Percentiles rank a stretch among this genome's conserved stretches.
These are phyloP conservation scores for Pseudopyricularia javanii DNA, from an alignment of 2,329 filamentous ascomycete genomes.

Conservation along the genomic window DNA sequence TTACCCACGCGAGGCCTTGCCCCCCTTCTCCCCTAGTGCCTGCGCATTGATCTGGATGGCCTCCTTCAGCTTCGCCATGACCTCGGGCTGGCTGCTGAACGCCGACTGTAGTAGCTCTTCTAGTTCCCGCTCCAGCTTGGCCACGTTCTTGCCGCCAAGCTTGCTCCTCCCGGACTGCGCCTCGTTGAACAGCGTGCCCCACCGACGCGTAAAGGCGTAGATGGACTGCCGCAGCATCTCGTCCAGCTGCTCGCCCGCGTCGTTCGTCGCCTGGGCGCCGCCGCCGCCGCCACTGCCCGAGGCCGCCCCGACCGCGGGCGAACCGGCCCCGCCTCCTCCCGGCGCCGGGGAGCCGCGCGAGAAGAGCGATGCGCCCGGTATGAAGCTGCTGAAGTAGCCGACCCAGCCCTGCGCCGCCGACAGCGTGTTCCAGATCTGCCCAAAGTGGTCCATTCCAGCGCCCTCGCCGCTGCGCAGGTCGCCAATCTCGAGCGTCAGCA, in stretches of 20 bases:
- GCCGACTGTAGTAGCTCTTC: slow-evolving; percentile 42
- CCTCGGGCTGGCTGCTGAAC: slow-evolving; percentile 47
- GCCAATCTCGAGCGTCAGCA: slow-evolving; percentile 89
- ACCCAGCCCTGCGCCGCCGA: slow-evolving; percentile 41
- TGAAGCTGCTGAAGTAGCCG: slow-evolving; percentile 44
- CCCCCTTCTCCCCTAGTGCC: slow-evolving; percentile 27
- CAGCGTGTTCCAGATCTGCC: slow-evolving; percentile 52
- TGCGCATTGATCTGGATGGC: slow-evolving; percentile 45
- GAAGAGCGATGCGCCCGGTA: slow-evolving; percentile 42
- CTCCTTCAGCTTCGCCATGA: slow-evolving; percentile 46
- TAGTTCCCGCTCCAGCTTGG: slow-evolving; percentile 42
- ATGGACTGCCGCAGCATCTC: slow-evolving; percentile 51
- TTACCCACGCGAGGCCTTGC: slow-evolving; percentile 8
- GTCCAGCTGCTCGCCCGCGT: slow-evolving; percentile 53
- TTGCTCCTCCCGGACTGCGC: slow-evolving; percentile 27
- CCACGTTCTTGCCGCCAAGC: slow-evolving; percentile 34
- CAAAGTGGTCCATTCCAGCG: slow-evolving; percentile 46
- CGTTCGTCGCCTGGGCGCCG: slow-evolving; percentile 24
- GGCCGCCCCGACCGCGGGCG: slow-evolving; percentile 5
- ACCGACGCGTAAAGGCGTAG: slow-evolving; percentile 49
- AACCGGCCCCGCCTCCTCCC: slow-evolving; percentile 7
- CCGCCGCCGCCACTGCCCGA: slow-evolving; percentile 13
- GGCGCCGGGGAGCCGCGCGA: slow-evolving; percentile 16
- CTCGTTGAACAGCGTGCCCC: slow-evolving; percentile 38
- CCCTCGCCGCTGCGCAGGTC: slow-evolving; percentile 37